phyloP scores from a whole-genome alignment of 768 basidiomycete species.

The Rhizopogon roseolus region DNA sequence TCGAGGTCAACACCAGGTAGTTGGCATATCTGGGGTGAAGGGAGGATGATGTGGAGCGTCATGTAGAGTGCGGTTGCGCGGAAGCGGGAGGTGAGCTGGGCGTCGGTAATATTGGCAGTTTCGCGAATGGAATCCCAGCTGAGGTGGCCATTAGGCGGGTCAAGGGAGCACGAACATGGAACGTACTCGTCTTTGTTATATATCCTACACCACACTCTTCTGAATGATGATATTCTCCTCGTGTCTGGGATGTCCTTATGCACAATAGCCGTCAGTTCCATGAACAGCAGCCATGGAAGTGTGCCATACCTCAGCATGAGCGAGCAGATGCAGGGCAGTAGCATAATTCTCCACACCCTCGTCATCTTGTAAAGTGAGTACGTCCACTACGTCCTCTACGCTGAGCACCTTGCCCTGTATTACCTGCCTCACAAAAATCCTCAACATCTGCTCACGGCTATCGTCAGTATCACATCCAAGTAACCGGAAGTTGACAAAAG shows the following conservation, averaged over 20 bases:
- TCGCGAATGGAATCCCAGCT: slow-evolving; percentile 79
- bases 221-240: slow-evolving; percentile 63
- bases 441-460: slow-evolving; percentile 51
- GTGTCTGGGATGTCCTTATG: slow-evolving; percentile 66
- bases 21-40: slow-evolving; percentile 28
- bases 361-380: slow-evolving; percentile 85
- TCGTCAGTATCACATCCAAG: neutral
- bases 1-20: slow-evolving; percentile 47
- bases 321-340: slow-evolving; percentile 63
- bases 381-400: slow-evolving; percentile 78
- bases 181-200: slow-evolving; percentile 87
- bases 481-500: neutral
- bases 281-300: neutral
- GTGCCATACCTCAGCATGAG: slow-evolving; percentile 43
- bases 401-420: slow-evolving; percentile 71
- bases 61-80: slow-evolving; percentile 70
- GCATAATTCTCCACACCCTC: slow-evolving; percentile 58
- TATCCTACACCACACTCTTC: slow-evolving; percentile 82
- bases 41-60: slow-evolving; percentile 49
- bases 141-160: neutral
- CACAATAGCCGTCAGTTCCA: neutral
- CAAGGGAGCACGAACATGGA: neutral
- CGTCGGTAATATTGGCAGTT: slow-evolving; percentile 73
- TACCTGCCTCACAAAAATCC: slow-evolving; percentile 59
- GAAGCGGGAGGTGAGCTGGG: slow-evolving; percentile 68